These are phyloP conservation scores for Boletellus deceptivus DNA, from an alignment of 1,284 basidiomycete species.

Conservation along the genomic window DNA sequence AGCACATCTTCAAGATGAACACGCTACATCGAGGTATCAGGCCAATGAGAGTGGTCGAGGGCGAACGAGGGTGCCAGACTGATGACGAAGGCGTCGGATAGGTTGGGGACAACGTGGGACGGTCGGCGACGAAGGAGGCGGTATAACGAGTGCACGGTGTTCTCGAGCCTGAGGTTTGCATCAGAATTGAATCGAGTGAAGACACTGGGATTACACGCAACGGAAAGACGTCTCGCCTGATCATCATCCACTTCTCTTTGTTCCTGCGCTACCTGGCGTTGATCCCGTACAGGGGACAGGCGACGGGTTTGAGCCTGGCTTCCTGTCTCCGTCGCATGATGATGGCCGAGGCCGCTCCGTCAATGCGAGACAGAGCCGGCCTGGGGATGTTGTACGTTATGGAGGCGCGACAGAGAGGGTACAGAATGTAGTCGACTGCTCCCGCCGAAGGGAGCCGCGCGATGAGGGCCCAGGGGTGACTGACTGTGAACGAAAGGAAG, in stretches of 20 bases:
- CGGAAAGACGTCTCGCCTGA: slow-evolving; percentile 6
- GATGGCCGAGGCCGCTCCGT: not conserved
- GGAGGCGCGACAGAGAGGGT: slow-evolving; percentile 1
- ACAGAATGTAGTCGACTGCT: not conserved
- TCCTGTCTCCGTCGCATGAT: not conserved
- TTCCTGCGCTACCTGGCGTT: slow-evolving; percentile 5
- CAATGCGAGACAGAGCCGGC: slow-evolving; percentile 15
- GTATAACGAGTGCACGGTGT: not conserved
- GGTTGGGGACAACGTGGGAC: too few species aligned
- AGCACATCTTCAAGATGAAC: too few species aligned
- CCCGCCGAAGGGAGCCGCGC: not conserved
- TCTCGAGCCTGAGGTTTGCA: slow-evolving; percentile 2
- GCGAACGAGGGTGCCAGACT: too few species aligned
- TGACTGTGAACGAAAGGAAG: not conserved
- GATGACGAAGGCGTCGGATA: too few species aligned
- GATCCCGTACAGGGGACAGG: not conserved
- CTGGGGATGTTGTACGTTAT: slow-evolving; percentile 9
- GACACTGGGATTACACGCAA: not conserved
- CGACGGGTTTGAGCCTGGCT: not conserved
- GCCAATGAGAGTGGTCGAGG: too few species aligned
- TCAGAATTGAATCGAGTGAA: not conserved
- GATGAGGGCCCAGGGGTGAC: slow-evolving; percentile 6
- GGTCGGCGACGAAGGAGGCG: too few species aligned
- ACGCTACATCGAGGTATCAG: too few species aligned
- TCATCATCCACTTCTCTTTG: not conserved